Evolutionary conservation across 2,329 filamentous ascomycete species (phyloP), one percentile per base, ranked within the genome.

Genomic region (Stachybotrys echinatus): DNA sequence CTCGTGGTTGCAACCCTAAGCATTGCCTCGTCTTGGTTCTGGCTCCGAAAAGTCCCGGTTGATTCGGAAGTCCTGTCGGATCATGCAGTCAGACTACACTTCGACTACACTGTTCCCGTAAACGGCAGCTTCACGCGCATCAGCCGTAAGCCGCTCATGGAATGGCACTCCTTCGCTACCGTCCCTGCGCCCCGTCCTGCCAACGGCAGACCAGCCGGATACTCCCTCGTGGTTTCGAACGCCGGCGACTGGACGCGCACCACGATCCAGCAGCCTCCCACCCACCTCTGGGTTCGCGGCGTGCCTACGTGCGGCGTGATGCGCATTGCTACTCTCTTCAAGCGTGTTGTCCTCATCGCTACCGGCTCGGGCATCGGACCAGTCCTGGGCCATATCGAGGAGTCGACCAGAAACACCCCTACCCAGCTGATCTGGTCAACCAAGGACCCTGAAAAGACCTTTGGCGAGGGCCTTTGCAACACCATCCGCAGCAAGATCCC

Each of bases 121-220:
- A 70, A 70, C 42, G 68, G 68, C 7, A 68, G 62, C n/a, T 71
- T 71, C 46, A 68, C 68, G 7, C 80, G 84, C 23, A 67, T 90
- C 4, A 79, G 85, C 3, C 75, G 78, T 47, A 72, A 74, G 5
- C 86, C 87, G 0, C 72, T 89, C 17, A 70, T 76, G 12, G 87
- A 92, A 66, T 89, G 85, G 76, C 88, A 91, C 66, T 80, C 83
- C 1, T 91, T 91, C 61, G 88, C 87, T 45, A 85, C 84, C 1
- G 87, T 91, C 52, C 83, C 86, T 1, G 77, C 82, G 52, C 74
- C 79, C 2, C 64, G 70, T 48, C 48, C 61, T 19, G 23, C 52
- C 46, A 43, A 56, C 54, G 48, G 53, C 48, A 14, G 60, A 43
- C 47, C 55, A 47, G 52, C 58, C 12, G 83, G 80, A 6, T 89